Conservation (phyloP, 768 basidiomycete genomes). For the Tricholoma bakamatsutake region DNA sequence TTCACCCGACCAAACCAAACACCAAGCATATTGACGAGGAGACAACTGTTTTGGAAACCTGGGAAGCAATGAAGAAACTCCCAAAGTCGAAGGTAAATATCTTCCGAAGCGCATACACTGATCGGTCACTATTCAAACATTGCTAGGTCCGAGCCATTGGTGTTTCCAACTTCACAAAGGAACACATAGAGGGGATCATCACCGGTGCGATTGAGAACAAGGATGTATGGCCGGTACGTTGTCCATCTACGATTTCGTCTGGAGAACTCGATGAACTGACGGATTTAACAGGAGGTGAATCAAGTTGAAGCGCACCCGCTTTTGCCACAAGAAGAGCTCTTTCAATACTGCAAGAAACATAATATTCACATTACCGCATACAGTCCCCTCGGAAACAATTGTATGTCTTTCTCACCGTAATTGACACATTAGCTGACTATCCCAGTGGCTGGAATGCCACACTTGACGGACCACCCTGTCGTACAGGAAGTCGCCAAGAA, state of each 20-base stretch:
- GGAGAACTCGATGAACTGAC: not conserved
- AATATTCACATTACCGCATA: conserved; percentile 63
- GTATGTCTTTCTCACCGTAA: conserved; percentile 31
- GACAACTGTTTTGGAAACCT: conserved; percentile 69
- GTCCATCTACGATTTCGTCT: not conserved
- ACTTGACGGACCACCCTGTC: conserved; percentile 60
- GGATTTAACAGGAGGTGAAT: conserved; percentile 45
- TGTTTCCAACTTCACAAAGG: conserved; percentile 76
- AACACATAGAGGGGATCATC: conserved; percentile 61
- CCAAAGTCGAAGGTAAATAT: conserved; percentile 67
- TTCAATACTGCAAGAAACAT: conserved; percentile 61
- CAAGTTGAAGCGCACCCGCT: conserved; percentile 84
- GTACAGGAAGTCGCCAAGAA: conserved; percentile 59
- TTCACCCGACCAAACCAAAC: conserved; percentile 36
- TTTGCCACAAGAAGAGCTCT: conserved; percentile 68
- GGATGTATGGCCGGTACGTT: conserved; percentile 62
- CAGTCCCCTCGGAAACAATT: conserved; percentile 77
- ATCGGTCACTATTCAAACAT: conserved; percentile 1
- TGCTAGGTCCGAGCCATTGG: conserved; percentile 61
- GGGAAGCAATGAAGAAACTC: conserved; percentile 74
- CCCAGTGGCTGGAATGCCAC: conserved; percentile 54
- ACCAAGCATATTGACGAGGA: conserved; percentile 50
- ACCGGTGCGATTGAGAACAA: conserved; percentile 37
- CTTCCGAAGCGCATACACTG: not conserved
- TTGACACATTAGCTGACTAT: not conserved